A percentile compares a stretch with the other conserved stretches of the same genome.
phyloP scores from a whole-genome alignment of 1,284 basidiomycete species.

The Meira nashicola region DNA sequence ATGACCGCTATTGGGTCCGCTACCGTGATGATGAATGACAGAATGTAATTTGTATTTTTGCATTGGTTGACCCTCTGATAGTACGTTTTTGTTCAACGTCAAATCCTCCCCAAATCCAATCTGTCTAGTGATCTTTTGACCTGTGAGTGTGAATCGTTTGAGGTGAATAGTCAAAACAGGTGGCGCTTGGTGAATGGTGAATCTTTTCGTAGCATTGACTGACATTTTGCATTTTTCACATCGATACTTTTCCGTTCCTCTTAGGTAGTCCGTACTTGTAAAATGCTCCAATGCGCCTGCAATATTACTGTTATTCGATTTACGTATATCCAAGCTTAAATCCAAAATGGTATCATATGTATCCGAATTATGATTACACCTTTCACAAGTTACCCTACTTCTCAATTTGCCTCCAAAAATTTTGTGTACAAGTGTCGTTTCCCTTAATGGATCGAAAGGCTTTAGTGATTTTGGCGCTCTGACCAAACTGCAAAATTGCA shows the following conservation, averaged over 20 bases:
- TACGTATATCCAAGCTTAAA: slow-evolving; percentile 59
- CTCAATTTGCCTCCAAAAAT: slow-evolving; percentile 88
- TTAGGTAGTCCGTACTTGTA: slow-evolving; percentile 73
- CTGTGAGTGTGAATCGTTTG: slow-evolving; percentile 87
- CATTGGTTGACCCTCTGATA: slow-evolving; percentile 11
- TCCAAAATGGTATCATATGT: slow-evolving; percentile 95
- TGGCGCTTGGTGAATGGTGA: slow-evolving; percentile 82
- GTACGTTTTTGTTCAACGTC: slow-evolving; percentile 69
- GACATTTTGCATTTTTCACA: slow-evolving; percentile 93
- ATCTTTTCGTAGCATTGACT: slow-evolving; percentile 79
- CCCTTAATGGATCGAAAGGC: slow-evolving; percentile 60
- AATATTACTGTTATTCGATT: slow-evolving; percentile 61
- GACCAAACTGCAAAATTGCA: slow-evolving; percentile 78
- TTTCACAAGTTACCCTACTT: slow-evolving; percentile 83
- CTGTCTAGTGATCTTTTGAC: slow-evolving; percentile 60
- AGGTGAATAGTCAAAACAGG: slow-evolving; percentile 90
- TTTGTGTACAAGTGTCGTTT: slow-evolving; percentile 88
- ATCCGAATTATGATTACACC: slow-evolving; percentile 83
- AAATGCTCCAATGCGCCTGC: slow-evolving; percentile 77
- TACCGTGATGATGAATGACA: slow-evolving; percentile 86
- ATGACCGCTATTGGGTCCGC: slow-evolving; percentile 89
- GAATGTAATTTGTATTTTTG: slow-evolving; percentile 84
- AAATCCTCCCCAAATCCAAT: slow-evolving; percentile 75
- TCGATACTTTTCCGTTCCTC: slow-evolving; percentile 91
- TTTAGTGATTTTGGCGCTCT: slow-evolving; percentile 65